Evolutionary conservation across 306 rosid species (phyloP).

Genomic region (Fagus sylvatica): DNA sequence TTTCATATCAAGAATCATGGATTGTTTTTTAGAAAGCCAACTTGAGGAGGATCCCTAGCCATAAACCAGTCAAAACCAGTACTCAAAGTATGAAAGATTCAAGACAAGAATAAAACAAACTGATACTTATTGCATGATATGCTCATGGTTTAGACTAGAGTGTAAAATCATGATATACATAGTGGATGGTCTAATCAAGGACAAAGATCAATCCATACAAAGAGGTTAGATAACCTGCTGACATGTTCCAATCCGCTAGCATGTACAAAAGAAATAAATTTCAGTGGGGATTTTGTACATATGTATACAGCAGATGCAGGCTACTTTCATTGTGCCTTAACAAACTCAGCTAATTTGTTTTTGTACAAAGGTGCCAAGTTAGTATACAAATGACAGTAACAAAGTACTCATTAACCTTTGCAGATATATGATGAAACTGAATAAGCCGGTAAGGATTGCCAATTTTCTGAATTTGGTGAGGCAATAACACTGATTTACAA

Average conservation of each 20-base stretch:
- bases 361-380: no score
- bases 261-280: background rate
- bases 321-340: background rate
- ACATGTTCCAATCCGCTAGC: background rate
- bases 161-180: background rate
- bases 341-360: no score
- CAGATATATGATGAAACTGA: no score
- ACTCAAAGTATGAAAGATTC: background rate
- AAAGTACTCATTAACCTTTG: no score
- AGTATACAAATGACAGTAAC: no score
- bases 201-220: background rate
- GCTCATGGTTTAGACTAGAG: background rate
- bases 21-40: no score
- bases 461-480: no score
- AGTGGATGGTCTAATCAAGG: background rate
- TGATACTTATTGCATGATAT: background rate
- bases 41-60: no score
- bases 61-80: background rate
- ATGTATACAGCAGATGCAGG: background rate
- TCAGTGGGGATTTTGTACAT: background rate
- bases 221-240: background rate
- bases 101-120: background rate
- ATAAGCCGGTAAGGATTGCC: no score
- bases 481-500: no score
- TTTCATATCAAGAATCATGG: background rate